Conservation (phyloP, 2,329 filamentous ascomycete genomes). For the Ceratocystis lukuohia region DNA sequence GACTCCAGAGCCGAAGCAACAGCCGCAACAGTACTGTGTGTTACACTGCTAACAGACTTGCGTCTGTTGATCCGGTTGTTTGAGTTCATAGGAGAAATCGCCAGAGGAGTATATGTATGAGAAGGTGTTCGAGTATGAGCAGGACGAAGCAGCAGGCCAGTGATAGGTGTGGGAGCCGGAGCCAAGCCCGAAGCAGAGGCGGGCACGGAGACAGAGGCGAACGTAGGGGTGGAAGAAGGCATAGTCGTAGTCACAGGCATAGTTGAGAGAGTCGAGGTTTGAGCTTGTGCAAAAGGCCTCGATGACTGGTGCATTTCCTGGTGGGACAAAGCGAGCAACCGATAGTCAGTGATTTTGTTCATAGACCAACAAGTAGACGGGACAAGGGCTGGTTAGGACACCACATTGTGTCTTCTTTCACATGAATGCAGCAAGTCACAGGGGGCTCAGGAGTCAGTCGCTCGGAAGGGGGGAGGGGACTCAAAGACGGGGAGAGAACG, state of each 20-base stretch:
- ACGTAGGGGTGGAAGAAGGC: conserved; percentile 3
- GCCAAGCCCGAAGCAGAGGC: neutral
- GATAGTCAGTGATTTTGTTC: conserved; percentile 20
- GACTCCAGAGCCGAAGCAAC: conserved; percentile 36
- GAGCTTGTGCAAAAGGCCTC: conserved; percentile 34
- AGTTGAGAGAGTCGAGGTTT: conserved; percentile 15
- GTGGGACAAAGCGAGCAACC: conserved; percentile 23
- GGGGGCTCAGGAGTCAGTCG: neutral
- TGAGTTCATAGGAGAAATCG: conserved; percentile 57
- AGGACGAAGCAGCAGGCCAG: conserved; percentile 45
- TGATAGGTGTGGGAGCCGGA: conserved; percentile 25
- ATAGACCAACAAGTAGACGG: conserved; percentile 9
- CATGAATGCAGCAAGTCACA: neutral
- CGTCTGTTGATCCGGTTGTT: conserved; percentile 79
- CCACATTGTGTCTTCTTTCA: neutral
- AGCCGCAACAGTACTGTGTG: conserved; percentile 13
- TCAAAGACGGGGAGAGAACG: neutral
- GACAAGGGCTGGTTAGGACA: neutral
- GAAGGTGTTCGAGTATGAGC: conserved; percentile 65
- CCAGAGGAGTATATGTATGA: conserved; percentile 54
- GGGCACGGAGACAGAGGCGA: conserved; percentile 22
- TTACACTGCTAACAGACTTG: conserved; percentile 69
- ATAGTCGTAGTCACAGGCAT: conserved; percentile 26
- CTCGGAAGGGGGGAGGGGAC: neutral
- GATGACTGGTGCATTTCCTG: conserved; percentile 53